Evolutionary conservation across 1,139 yeast species (phyloP).

Genomic region (Pichia kudriavzevii): DNA sequence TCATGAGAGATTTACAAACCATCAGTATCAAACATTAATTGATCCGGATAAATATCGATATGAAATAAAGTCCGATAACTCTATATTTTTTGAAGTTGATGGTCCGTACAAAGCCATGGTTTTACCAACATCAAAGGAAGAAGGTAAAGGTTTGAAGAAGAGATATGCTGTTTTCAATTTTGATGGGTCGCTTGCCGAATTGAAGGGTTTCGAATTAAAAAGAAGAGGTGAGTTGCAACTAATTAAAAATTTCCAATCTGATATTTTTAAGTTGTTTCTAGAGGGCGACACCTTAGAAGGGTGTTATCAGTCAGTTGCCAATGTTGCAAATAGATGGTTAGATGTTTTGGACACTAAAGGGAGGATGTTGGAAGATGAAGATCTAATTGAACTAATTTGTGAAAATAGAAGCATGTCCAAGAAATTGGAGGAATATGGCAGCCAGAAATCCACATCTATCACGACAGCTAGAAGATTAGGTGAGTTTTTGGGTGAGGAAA

Average conservation of each 20-base stretch:
- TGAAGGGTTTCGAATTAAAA: conserved; percentile 94
- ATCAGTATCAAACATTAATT: conserved; percentile 82
- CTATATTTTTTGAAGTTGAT: conserved; percentile 96
- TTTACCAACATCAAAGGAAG: conserved; percentile 94
- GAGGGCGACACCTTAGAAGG: conserved; percentile 72
- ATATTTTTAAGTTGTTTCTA: conserved; percentile 82
- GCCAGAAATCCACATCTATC: conserved; percentile 89
- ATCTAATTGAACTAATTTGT: conserved; percentile 87
- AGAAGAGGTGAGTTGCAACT: conserved; percentile 94
- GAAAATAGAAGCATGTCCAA: conserved; percentile 96
- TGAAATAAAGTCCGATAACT: conserved; percentile 77
- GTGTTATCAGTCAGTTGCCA: conserved; percentile 86
- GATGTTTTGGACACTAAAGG: conserved; percentile 90
- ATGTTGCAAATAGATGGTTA: conserved; percentile 91
- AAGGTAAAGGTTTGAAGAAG: conserved; percentile 92
- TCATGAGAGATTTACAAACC: conserved; percentile 84
- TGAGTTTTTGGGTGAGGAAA: conserved; percentile 92
- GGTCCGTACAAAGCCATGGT: conserved; percentile 99
- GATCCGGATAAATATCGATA: conserved; percentile 66
- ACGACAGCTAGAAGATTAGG: conserved; percentile 92
- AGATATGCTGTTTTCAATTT: conserved; percentile 95
- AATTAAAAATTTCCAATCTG: conserved; percentile 92
- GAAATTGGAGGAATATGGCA: conserved; percentile 80
- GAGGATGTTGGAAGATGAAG: conserved; percentile 84
- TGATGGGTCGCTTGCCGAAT: conserved; percentile 89